These are phyloP conservation scores for Xylaria sp. DNA, from an alignment of 2,329 filamentous ascomycete genomes.

Conservation along the genomic window DNA sequence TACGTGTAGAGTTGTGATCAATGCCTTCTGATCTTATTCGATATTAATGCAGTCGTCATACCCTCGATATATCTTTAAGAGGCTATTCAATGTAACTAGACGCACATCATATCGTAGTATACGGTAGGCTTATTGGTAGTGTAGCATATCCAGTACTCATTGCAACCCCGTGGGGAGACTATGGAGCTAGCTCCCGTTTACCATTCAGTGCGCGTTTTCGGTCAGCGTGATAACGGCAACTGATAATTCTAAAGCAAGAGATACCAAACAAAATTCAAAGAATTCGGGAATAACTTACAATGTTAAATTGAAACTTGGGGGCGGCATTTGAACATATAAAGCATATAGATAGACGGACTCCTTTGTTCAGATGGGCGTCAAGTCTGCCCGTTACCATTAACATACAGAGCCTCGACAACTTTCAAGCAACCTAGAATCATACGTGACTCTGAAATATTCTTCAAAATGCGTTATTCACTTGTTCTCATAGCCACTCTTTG, in stretches of 20 bases:
- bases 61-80: neutral
- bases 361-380: neutral
- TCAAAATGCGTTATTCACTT: conserved; percentile 1
- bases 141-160: neutral
- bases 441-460: neutral
- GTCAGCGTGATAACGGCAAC: neutral
- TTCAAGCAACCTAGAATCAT: neutral
- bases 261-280: neutral
- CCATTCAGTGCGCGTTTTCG: neutral
- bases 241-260: neutral
- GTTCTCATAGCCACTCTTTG: neutral
- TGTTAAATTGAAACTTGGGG: neutral
- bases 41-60: neutral
- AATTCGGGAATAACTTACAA: neutral
- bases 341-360: neutral
- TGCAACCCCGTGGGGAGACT: neutral
- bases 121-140: neutral
- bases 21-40: neutral
- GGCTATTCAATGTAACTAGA: neutral
- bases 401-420: neutral
- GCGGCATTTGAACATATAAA: too few relatives aligned
- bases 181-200: neutral
- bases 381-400: neutral
- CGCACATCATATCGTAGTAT: neutral
- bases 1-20: neutral